phyloP scores from a whole-genome alignment of 2,329 filamentous ascomycete species.

The Colletotrichum limetticola region DNA sequence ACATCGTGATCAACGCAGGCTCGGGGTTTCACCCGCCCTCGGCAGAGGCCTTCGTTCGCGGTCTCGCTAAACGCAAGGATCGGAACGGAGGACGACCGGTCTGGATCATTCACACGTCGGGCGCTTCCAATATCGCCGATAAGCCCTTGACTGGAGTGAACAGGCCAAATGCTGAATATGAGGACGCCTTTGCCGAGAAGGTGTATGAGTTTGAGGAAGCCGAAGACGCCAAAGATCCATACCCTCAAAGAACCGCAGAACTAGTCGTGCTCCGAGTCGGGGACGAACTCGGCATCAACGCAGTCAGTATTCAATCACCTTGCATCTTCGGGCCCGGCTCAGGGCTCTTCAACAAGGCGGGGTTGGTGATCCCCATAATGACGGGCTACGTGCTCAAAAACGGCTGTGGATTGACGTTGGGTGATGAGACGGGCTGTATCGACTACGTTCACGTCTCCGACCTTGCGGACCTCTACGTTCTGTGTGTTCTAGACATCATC shows the following conservation, averaged over 20 bases:
- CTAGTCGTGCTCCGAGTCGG: conserved; percentile 29
- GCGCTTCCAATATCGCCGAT: conserved; percentile 37
- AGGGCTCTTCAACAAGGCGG: conserved; percentile 34
- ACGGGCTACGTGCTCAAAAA: conserved; percentile 35
- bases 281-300: conserved; percentile 25
- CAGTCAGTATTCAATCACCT: conserved; percentile 34
- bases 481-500: conserved; percentile 26
- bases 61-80: conserved; percentile 44
- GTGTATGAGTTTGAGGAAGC: conserved; percentile 33
- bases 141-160: conserved; percentile 28
- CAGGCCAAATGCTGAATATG: conserved; percentile 27
- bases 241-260: conserved; percentile 37
- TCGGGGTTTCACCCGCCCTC: conserved; percentile 44
- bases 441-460: conserved; percentile 36
- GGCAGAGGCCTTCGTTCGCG: conserved; percentile 48
- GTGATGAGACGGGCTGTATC: conserved; percentile 33
- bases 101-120: conserved; percentile 37
- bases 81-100: neutral
- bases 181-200: conserved; percentile 21
- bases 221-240: conserved; percentile 34
- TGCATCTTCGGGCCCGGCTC: conserved; percentile 34
- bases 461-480: conserved; percentile 37
- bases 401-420: conserved; percentile 35
- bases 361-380: conserved; percentile 35
- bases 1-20: conserved; percentile 50